Conservation (phyloP, 306 rosid species). For the Coriaria nepalensis region DNA sequence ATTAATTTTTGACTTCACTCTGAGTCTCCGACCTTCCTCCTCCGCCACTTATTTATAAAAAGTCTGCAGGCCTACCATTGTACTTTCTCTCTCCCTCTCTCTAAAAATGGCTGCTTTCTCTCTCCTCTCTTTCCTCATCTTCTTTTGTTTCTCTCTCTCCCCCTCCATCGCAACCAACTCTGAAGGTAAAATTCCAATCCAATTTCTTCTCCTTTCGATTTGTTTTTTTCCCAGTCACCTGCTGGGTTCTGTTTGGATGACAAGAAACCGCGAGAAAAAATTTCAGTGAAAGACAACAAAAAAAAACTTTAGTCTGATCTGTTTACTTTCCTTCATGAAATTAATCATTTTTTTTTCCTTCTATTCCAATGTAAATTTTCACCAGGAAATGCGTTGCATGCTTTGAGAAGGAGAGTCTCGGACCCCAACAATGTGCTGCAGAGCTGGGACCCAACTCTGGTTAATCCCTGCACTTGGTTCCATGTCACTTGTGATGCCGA, state of each 20-base stretch:
- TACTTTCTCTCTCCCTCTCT: not conserved
- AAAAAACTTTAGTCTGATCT: too few relatives aligned
- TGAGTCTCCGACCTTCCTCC: too few relatives aligned
- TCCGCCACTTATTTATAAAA: too few relatives aligned
- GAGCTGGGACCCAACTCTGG: conserved; percentile 99
- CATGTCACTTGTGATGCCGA: conserved; percentile 74
- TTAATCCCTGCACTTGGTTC: conserved; percentile 98
- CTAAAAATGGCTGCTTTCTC: conserved; percentile 24
- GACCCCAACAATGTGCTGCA: conserved; percentile 75
- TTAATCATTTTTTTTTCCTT: too few relatives aligned
- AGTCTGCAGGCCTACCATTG: not conserved
- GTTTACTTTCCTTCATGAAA: too few relatives aligned
- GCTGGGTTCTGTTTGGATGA: conserved; percentile 16
- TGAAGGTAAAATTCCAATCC: conserved; percentile 25
- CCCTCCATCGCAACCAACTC: conserved; percentile 31
- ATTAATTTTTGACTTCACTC: too few relatives aligned
- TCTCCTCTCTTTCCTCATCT: conserved; percentile 9
- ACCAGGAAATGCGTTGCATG: conserved; percentile 79
- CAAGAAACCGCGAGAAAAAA: not conserved
- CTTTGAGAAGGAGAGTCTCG: conserved; percentile 48
- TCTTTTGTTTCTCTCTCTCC: conserved; percentile 20
- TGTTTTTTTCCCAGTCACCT: not conserved
- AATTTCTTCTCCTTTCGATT: conserved; percentile 2
- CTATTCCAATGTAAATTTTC: not conserved
- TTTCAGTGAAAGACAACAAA: too few relatives aligned